A percentile compares a stretch with the other conserved stretches of the same genome.
Conservation (phyloP, 2,329 filamentous ascomycete genomes). For the Lachnellula cervina region DNA sequence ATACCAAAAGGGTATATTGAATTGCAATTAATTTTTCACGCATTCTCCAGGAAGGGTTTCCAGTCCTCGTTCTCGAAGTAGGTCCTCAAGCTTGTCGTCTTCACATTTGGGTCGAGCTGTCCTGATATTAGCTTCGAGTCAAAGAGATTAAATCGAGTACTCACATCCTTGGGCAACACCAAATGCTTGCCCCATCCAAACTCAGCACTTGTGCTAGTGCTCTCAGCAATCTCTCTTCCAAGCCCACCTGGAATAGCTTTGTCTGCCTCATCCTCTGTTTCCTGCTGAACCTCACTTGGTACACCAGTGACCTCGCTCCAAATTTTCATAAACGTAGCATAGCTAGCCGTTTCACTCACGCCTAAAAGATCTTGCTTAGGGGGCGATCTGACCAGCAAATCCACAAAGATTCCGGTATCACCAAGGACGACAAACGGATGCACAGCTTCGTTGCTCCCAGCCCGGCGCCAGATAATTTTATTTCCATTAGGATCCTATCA, state of each 20-base stretch:
- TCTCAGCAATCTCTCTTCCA: conserved; percentile 33
- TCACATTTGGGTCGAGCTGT: conserved; percentile 18
- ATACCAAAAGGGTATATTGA: too few relatives aligned
- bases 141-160: background rate
- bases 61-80: conserved; percentile 21
- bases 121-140: background rate
- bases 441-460: conserved; percentile 8
- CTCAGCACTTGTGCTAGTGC: conserved; percentile 32
- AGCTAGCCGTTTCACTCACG: conserved; percentile 15
- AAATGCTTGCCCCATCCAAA: conserved; percentile 32
- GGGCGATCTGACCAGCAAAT: conserved; percentile 17
- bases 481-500: conserved; percentile 8
- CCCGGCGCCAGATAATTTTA: conserved; percentile 8
- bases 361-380: conserved; percentile 21
- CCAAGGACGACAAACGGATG: conserved; percentile 27
- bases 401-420: conserved; percentile 32
- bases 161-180: conserved; percentile 18
- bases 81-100: conserved; percentile 15
- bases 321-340: conserved; percentile 13
- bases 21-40: background rate
- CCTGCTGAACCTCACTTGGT: conserved; percentile 6
- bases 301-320: conserved; percentile 19
- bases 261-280: conserved; percentile 23
- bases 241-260: conserved; percentile 27
- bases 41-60: conserved; percentile 3